Conservation (phyloP, 2,329 filamentous ascomycete genomes). For the Ophiostoma sp. region DNA sequence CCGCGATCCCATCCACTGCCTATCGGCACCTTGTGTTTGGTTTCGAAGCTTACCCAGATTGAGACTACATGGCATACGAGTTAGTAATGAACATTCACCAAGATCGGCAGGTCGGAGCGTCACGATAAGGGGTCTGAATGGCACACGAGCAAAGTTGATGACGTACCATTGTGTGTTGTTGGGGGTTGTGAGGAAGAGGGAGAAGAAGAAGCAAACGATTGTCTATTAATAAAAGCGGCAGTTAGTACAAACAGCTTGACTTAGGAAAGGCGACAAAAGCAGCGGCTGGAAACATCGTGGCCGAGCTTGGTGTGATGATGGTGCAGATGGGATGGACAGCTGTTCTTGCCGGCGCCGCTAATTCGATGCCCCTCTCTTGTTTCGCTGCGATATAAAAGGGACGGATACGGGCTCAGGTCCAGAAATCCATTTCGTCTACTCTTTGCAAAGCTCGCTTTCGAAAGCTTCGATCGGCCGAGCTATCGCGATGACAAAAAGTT, state of each 20-base stretch:
- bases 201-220: neutral
- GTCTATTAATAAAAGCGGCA: neutral
- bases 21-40: neutral
- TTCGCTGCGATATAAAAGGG: neutral
- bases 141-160: conserved; percentile 21
- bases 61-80: conserved; percentile 51
- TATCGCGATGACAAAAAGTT: neutral
- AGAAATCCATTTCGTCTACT: neutral
- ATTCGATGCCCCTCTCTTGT: neutral
- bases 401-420: neutral
- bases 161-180: conserved; percentile 27
- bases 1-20: neutral
- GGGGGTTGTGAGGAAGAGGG: neutral
- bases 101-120: neutral
- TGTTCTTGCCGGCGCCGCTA: neutral
- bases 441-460: neutral
- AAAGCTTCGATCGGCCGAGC: neutral
- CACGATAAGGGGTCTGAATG: neutral
- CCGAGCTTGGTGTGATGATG: neutral
- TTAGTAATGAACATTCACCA: neutral
- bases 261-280: neutral
- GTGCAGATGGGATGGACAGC: neutral
- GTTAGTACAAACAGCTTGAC: neutral
- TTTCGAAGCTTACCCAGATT: conserved; percentile 57
- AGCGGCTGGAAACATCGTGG: neutral